phyloP scores from a whole-genome alignment of 106 monocot species.

The Xerophyta viscosa region DNA sequence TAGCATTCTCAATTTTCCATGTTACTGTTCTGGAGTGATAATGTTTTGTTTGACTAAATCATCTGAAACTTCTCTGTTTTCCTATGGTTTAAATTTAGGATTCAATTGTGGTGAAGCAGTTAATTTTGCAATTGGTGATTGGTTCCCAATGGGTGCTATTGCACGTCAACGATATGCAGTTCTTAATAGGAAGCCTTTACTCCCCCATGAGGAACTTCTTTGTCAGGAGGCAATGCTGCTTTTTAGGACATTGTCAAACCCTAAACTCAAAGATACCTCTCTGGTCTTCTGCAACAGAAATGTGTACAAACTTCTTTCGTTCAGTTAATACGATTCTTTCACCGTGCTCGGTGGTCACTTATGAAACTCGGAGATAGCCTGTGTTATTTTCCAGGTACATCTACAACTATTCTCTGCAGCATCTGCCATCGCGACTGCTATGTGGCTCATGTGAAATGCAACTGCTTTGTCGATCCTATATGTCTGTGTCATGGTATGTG shows the following conservation, averaged over 20 bases:
- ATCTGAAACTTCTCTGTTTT: background rate
- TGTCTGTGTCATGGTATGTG: slow-evolving; percentile 64
- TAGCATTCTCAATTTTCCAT: no score
- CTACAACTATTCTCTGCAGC: slow-evolving; percentile 24
- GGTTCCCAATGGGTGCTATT: slow-evolving; percentile 76
- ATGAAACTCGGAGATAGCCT: slow-evolving; percentile 22
- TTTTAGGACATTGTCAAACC: slow-evolving; percentile 11
- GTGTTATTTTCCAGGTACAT: background rate
- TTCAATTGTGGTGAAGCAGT: slow-evolving; percentile 99
- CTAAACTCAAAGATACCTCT: slow-evolving; percentile 1
- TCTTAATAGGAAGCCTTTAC: slow-evolving; percentile 61
- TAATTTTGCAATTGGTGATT: slow-evolving; percentile 91
- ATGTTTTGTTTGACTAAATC: no score
- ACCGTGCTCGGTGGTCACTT: slow-evolving; percentile 36
- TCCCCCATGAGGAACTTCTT: slow-evolving; percentile 86
- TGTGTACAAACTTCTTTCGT: slow-evolving; percentile 51
- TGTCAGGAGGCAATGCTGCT: slow-evolving; percentile 80
- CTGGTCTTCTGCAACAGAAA: slow-evolving; percentile 17
- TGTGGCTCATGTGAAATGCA: slow-evolving; percentile 46
- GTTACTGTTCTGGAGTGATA: no score
- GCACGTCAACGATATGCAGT: slow-evolving; percentile 76
- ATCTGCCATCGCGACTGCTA: slow-evolving; percentile 60
- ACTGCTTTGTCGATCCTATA: slow-evolving; percentile 36
- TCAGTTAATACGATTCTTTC: slow-evolving; percentile 52
- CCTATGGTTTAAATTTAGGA: slow-evolving; percentile 23